phyloP scores from a whole-genome alignment of 495 filamentous ascomycete genomes.

The Tetracladium setigerum region DNA sequence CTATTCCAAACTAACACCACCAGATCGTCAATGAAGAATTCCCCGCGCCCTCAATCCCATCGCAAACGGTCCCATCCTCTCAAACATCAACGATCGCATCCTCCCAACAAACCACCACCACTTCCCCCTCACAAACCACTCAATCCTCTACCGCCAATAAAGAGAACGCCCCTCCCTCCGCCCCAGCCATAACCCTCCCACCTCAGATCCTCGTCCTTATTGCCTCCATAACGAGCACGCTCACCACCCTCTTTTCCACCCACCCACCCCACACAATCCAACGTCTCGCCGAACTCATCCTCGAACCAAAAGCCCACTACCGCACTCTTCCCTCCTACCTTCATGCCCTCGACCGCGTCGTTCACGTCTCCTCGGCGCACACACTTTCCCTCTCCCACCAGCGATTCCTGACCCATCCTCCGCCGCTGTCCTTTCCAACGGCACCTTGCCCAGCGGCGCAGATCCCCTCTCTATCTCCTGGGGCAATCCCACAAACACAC shows the following conservation, averaged over 20 bases:
- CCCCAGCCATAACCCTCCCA: conserved; percentile 41
- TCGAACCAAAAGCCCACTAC: conserved; percentile 72
- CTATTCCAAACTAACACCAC: background rate
- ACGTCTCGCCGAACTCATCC: conserved; percentile 84
- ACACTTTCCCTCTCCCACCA: conserved; percentile 73
- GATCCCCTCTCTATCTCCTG: conserved; percentile 23
- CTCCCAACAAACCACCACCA: conserved; percentile 7
- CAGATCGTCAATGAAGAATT: conserved; percentile 18
- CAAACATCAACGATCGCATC: conserved; percentile 1
- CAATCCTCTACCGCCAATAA: conserved; percentile 13
- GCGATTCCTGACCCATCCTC: conserved; percentile 43
- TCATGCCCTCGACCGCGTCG: conserved; percentile 82
- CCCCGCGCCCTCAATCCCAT: conserved; percentile 16
- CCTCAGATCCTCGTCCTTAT: conserved; percentile 56
- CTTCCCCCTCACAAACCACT: conserved; percentile 2
- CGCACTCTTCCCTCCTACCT: conserved; percentile 73
- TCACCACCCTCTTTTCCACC: conserved; percentile 57
- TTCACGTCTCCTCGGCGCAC: conserved; percentile 81
- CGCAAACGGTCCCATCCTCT: background rate
- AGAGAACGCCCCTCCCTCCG: conserved; percentile 21
- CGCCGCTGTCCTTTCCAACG: conserved; percentile 28
- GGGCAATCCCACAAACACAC: conserved; percentile 26
- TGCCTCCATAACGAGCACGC: conserved; percentile 55
- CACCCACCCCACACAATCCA: conserved; percentile 91
- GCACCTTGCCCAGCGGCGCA: conserved; percentile 5